Evolutionary conservation across 352 stramenopile species (phyloP).

Genomic region (Phytophthora pini): DNA sequence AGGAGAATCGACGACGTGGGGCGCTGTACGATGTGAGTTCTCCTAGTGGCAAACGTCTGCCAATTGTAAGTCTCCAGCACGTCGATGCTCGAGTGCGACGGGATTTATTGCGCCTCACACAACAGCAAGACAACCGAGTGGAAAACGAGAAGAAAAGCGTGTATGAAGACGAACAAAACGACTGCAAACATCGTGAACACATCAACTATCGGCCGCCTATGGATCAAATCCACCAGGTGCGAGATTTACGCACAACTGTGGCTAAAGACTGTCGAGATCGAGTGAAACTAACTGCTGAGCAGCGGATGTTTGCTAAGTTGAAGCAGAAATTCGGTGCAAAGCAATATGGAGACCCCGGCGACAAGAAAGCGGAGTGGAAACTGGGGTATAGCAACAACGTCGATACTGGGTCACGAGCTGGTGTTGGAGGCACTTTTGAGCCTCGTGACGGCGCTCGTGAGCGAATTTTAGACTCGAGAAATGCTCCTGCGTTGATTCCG

Average conservation of each 20-base stretch:
- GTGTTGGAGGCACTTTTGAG: slow-evolving; percentile 56
- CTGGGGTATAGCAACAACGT: slow-evolving; percentile 58
- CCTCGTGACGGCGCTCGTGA: slow-evolving; percentile 50
- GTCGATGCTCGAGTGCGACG: slow-evolving; percentile 50
- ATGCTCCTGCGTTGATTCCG: slow-evolving; percentile 17
- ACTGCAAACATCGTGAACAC: slow-evolving; percentile 59
- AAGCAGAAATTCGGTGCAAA: slow-evolving; percentile 9
- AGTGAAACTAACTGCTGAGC: slow-evolving; percentile 18
- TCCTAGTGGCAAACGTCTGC: slow-evolving; percentile 39
- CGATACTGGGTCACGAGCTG: slow-evolving; percentile 28
- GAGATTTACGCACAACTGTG: slow-evolving; percentile 61
- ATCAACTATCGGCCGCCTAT: slow-evolving; percentile 51
- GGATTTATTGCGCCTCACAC: slow-evolving; percentile 49
- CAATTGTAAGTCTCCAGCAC: slow-evolving; percentile 40
- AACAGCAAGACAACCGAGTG: slow-evolving; percentile 23
- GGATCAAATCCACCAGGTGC: slow-evolving; percentile 50
- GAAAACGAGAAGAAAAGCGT: slow-evolving; percentile 16
- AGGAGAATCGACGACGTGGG: slow-evolving; percentile 43
- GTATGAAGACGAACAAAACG: slow-evolving; percentile 59
- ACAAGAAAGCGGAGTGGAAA: slow-evolving; percentile 42
- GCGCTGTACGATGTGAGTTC: slow-evolving; percentile 49
- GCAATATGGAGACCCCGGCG: not conserved
- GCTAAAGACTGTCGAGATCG: slow-evolving; percentile 35
- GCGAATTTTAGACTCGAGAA: slow-evolving; percentile 19
- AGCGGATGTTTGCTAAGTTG: slow-evolving; percentile 22